These are phyloP conservation scores for Jimgerdemannia flammicorona DNA, from an alignment of 192 early-diverging fungal species.

Conservation along the genomic window DNA sequence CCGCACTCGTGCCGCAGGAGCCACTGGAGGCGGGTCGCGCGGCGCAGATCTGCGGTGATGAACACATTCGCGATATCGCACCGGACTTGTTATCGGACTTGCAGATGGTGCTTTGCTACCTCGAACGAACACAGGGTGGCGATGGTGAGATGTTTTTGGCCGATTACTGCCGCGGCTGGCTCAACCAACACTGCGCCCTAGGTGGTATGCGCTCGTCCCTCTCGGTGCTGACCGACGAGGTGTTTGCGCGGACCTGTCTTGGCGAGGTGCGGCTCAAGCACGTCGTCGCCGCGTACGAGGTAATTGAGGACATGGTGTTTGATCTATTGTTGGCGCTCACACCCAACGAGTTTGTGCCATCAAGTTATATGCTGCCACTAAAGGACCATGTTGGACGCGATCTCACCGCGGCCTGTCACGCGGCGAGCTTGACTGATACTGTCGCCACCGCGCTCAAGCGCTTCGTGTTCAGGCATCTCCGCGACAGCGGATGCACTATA, in stretches of 20 bases:
- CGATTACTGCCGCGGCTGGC: constrained; percentile 15
- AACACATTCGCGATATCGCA: background rate
- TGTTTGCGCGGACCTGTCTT: background rate
- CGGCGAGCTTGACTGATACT: background rate
- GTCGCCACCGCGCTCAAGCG: background rate
- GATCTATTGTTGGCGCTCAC: background rate
- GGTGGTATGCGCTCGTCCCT: background rate
- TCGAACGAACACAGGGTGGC: constrained; percentile 13
- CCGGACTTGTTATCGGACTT: constrained; percentile 14
- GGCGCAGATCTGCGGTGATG: constrained; percentile 1
- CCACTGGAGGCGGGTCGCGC: background rate
- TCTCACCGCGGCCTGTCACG: background rate
- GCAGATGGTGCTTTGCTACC: constrained; percentile 15
- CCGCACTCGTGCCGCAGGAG: constrained; percentile 10
- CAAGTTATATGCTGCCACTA: background rate
- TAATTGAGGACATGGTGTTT: constrained; percentile 10
- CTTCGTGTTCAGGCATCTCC: background rate
- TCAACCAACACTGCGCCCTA: constrained; percentile 1
- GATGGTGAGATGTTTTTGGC: constrained; percentile 3
- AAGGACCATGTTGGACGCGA: background rate
- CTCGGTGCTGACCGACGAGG: background rate
- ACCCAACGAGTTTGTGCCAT: background rate
- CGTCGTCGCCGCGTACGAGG: constrained; percentile 12
- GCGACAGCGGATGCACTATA: background rate
- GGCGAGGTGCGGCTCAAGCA: constrained; percentile 12